Base-by-base conservation (phyloP, 106 monocot genomes). In the Narthecium ossifragum region DNA sequence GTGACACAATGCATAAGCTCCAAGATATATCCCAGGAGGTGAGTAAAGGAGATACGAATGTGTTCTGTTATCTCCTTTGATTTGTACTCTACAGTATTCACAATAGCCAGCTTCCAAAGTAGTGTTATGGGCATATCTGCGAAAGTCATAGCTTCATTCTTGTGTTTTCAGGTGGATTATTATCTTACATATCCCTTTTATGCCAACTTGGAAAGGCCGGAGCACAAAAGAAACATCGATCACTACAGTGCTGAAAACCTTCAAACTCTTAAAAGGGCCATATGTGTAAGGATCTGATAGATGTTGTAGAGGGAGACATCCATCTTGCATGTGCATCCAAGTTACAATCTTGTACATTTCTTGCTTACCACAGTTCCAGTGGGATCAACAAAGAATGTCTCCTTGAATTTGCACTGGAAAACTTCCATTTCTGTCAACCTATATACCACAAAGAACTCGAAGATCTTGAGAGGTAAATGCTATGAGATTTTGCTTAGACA, bases 151-250 rank as follows among this genome's bases (percentile, higher is more conserved):
- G n/a, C n/a, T n/a, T n/a, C n/a, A n/a, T n/a, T 24, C 9, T 50
- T 34, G 4, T 43, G n/a, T n/a, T 66, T 70, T 68, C 70, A 98
- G 98, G 81, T 73, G 31, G 71, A 90, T 51, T 68, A 81, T 75
- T 69, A 69, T 38, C 71, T 98, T 24, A 80, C 61, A 34, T 79
- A 74, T 71, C 91, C 84, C 13, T 77, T 70, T 25, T 79, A 79
- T 67, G 60, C 75, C 20, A 68, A 69, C 60, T 59, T 98, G 76
- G 87, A 91, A 20, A 84, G 98, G 10, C 46, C 82, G 37, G 87
- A 84, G 34, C 98, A 91, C 81, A 98, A 75, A 69, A 87, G 74
- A 65, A 79, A 76, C 51, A 98, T 91, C 63, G 83, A 80, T 46
- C 45, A 45, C 17, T 87, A 45, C 60, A 62, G 65, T 31, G 31